Evolutionary conservation across 768 basidiomycete species (phyloP).

Genomic region (Mycena indigotica): DNA sequence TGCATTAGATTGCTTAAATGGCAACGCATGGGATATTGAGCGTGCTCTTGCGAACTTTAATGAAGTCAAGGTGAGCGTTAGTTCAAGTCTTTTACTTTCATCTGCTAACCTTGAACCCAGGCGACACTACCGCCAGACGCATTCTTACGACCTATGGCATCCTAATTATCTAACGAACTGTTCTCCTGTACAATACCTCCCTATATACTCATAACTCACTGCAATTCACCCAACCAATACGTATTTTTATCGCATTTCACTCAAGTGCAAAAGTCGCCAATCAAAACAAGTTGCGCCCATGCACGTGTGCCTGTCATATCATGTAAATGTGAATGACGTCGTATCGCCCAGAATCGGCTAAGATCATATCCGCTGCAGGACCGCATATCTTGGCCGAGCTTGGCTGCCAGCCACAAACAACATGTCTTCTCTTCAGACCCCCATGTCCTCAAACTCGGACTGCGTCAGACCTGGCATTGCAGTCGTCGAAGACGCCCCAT

Average conservation of each 20-base stretch:
- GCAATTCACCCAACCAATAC: not conserved
- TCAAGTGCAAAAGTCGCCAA: too few species aligned
- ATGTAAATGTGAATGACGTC: not conserved
- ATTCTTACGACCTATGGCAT: not conserved
- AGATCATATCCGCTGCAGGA: not conserved
- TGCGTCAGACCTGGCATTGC: not conserved
- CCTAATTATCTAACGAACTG: not conserved
- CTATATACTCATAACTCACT: not conserved
- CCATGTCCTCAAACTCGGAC: not conserved
- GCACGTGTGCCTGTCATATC: not conserved
- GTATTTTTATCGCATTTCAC: not conserved
- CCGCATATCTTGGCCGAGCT: too few species aligned
- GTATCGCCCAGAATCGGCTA: not conserved
- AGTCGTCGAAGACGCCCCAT: slow-evolving; percentile 10
- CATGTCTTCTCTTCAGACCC: slow-evolving; percentile 11
- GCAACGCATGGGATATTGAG: slow-evolving; percentile 83
- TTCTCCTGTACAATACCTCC: not conserved
- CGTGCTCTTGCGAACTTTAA: slow-evolving; percentile 85
- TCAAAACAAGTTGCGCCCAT: too few species aligned
- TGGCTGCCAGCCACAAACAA: not conserved
- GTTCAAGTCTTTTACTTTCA: not conserved
- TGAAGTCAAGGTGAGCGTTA: slow-evolving; percentile 71
- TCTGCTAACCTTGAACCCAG: not conserved
- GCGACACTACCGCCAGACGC: not conserved
- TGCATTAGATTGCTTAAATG: slow-evolving; percentile 81